Evolutionary conservation across 2,329 filamentous ascomycete genomes (phyloP).

Genomic region (Cryoendolithus antarcticus): DNA sequence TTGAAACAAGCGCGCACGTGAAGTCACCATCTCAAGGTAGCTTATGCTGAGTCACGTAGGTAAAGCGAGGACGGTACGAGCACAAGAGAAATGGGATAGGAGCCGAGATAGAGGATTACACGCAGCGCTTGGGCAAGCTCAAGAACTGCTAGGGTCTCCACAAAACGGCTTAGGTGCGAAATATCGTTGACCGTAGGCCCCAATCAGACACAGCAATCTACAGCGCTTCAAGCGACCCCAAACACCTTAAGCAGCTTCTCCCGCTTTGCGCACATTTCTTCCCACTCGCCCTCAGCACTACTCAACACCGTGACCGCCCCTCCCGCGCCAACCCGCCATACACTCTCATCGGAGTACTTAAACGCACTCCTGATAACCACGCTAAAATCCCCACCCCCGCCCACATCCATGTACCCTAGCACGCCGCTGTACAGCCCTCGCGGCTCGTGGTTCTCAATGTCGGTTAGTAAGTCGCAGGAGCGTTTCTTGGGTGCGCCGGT

Average conservation of each 20-base stretch:
- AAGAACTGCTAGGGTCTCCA: too few relatives aligned
- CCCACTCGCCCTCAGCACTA: conserved; percentile 65
- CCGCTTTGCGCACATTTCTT: conserved; percentile 60
- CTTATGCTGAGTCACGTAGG: too few relatives aligned
- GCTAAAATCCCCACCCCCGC: conserved; percentile 77
- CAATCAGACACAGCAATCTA: too few relatives aligned
- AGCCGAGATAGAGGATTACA: too few relatives aligned
- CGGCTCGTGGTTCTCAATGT: conserved; percentile 51
- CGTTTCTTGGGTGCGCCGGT: conserved; percentile 92
- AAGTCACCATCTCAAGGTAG: too few relatives aligned
- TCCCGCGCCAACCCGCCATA: conserved; percentile 77
- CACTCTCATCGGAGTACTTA: conserved; percentile 43
- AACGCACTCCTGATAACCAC: conserved; percentile 82
- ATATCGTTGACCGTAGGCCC: too few relatives aligned
- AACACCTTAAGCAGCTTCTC: conserved; percentile 16
- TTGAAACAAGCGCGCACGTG: too few relatives aligned
- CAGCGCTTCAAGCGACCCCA: neutral
- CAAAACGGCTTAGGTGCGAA: too few relatives aligned
- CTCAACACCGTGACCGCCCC: conserved; percentile 82
- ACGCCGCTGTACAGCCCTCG: conserved; percentile 79
- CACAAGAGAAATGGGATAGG: too few relatives aligned
- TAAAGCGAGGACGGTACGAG: too few relatives aligned
- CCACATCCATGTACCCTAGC: conserved; percentile 77
- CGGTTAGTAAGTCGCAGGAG: conserved; percentile 68
- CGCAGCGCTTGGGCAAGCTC: too few relatives aligned